Evolutionary conservation across 495 filamentous ascomycete species (phyloP).

Genomic region (Gamarada debralockiae): DNA sequence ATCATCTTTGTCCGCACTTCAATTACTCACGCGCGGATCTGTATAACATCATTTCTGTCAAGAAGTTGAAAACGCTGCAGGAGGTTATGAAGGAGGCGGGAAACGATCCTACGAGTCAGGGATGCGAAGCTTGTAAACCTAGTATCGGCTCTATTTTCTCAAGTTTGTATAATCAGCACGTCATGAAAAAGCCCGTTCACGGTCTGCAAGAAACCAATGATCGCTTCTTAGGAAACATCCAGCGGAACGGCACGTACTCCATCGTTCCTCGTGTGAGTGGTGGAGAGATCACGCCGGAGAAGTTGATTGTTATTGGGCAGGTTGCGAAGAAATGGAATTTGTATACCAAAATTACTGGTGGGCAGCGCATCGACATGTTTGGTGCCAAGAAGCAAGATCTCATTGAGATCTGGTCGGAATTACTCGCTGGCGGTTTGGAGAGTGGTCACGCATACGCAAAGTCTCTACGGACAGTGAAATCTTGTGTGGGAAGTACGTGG

Average conservation of each 20-base stretch:
- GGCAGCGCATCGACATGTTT: slow-evolving; percentile 94
- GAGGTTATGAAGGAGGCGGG: slow-evolving; percentile 85
- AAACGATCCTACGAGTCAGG: slow-evolving; percentile 67
- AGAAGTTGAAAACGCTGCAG: slow-evolving; percentile 67
- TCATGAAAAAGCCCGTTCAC: slow-evolving; percentile 71
- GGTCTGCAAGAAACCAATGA: slow-evolving; percentile 95
- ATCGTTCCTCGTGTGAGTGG: slow-evolving; percentile 83
- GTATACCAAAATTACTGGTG: slow-evolving; percentile 95
- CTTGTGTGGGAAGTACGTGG: slow-evolving; percentile 94
- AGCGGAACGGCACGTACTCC: slow-evolving; percentile 89
- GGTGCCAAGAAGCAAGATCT: slow-evolving; percentile 91
- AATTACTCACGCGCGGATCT: slow-evolving; percentile 83
- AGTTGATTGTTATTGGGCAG: slow-evolving; percentile 80
- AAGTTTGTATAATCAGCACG: slow-evolving; percentile 79
- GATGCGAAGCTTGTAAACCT: slow-evolving; percentile 92
- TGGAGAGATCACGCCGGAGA: slow-evolving; percentile 90
- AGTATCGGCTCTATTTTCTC: slow-evolving; percentile 81
- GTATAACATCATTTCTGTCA: slow-evolving; percentile 85
- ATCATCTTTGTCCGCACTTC: slow-evolving; percentile 86
- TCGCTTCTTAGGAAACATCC: slow-evolving; percentile 88
- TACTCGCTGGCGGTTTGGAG: slow-evolving; percentile 92
- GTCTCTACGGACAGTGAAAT: slow-evolving; percentile 87
- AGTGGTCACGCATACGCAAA: slow-evolving; percentile 95
- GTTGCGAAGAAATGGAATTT: slow-evolving; percentile 87
- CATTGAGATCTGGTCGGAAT: slow-evolving; percentile 78